phyloP scores from a whole-genome alignment of 345 rosid genomes.

The Euclidium syriacum region DNA sequence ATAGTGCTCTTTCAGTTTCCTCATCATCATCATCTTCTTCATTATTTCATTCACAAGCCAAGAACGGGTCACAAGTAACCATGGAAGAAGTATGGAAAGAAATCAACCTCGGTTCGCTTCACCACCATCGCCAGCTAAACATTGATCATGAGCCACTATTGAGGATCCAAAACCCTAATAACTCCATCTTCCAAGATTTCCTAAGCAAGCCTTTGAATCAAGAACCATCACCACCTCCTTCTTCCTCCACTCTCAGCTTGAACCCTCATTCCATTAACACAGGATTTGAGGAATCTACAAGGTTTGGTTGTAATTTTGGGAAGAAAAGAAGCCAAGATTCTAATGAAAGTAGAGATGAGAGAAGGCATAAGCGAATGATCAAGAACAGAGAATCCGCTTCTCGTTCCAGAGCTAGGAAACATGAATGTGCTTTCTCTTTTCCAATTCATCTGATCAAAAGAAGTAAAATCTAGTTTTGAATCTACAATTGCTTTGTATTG shows the following conservation, averaged over 20 bases:
- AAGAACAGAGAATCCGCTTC: slow-evolving; percentile 89
- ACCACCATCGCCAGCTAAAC: slow-evolving; percentile 25
- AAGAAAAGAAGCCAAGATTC: slow-evolving; percentile 40
- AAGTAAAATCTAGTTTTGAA: not conserved
- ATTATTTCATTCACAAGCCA: not conserved
- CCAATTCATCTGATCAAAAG: not conserved
- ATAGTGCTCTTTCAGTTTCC: not conserved
- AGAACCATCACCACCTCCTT: slow-evolving; percentile 20
- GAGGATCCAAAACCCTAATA: slow-evolving; percentile 25
- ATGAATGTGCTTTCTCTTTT: slow-evolving; percentile 36
- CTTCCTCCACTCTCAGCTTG: slow-evolving; percentile 31
- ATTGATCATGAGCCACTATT: slow-evolving; percentile 6
- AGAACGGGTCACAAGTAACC: slow-evolving; percentile 24
- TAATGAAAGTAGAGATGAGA: slow-evolving; percentile 33
- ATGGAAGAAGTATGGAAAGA: slow-evolving; percentile 90
- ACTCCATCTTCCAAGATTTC: slow-evolving; percentile 54
- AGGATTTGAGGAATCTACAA: slow-evolving; percentile 24
- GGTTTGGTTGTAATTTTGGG: slow-evolving; percentile 30
- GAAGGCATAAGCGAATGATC: slow-evolving; percentile 60
- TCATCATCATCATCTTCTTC: slow-evolving; percentile 2
- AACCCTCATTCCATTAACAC: slow-evolving; percentile 23
- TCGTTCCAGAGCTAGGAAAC: slow-evolving; percentile 76
- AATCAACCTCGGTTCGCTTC: slow-evolving; percentile 49
- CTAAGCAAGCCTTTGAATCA: slow-evolving; percentile 34
- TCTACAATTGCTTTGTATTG: not conserved